Evolutionary conservation across 2,329 filamentous ascomycete genomes (phyloP), one percentile per base, ranked within the genome.

Genomic region (Aspergillus sp.): DNA sequence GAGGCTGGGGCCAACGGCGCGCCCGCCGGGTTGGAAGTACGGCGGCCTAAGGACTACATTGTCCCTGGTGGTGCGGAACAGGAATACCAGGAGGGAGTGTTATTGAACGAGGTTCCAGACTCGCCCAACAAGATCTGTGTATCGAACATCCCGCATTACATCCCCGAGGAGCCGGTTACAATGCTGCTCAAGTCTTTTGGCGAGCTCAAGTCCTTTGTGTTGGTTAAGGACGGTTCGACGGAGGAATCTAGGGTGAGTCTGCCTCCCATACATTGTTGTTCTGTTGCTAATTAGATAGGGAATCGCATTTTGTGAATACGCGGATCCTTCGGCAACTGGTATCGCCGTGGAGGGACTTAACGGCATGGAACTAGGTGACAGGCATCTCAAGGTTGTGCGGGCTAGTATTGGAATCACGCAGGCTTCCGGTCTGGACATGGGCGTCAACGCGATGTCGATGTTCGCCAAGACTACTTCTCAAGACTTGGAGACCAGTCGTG

Each of bases 391-490:
- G 72, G 90, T 96, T 32, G 77, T 82, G 56, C 88, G 90, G 63
- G 94, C 93, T 25, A 95, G 90, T 68, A 87, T 96, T 55, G 93
- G 93, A 58, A 85, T 89, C 52, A 91, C 90, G n/a, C 93, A 98
- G 67, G 90, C 90, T 19, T 79, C 88, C 42, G 90, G 90, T 53
- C 80, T 95, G 37, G 93, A 98, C 63, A 94, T 96, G 79, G 89
- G 91, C 47, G 91, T 98, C 53, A 94, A 93, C 59, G 93, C 93
- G 53, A 97, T 98, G 84, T 95, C 90, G 44, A 90, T 96, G 81
- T 86, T 98, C 60, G 93, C 93, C 33, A 90, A 91, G 49, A 95
- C 93, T 17, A 88, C 84, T 3, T 86, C 87, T 33, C 79, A 79
- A 48, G 86, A 90, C 51, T 76, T 86, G 30, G 90, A 95, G 58